Evolutionary conservation across 2,329 filamentous ascomycete genomes (phyloP), one percentile per base, ranked within the genome.

Genomic region (Aspergillus japonicus): DNA sequence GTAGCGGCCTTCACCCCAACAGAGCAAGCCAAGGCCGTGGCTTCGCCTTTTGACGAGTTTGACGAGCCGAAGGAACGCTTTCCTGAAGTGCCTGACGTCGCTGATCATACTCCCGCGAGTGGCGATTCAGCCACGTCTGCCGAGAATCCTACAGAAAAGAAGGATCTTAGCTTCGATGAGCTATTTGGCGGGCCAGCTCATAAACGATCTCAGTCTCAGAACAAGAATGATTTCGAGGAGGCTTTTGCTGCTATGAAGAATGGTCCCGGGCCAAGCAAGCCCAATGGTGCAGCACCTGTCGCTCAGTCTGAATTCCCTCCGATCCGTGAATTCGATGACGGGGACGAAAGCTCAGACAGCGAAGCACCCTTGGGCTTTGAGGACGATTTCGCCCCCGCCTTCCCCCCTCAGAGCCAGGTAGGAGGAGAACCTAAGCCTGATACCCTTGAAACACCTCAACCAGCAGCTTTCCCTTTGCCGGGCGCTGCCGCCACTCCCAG

Each of bases 371-470:
- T 78, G 68, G 92, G 93, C 0, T 98, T 98, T 71, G 94, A 96
- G 53, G 95, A 99, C 71, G 89, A 97, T 74, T 98, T 98, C 72
- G 88, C 90, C 0, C 87, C 90, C 14, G 83, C 85, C 31, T 83
- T 79, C 48, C 76, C 81, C 1, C 68, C 69, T 5, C 68, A 67
- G 50, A 61, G 61, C n/a, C 65, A 71, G 49, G 67, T 68, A 24
- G 68, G 68, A 49, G 68, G 67, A 24, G 68, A 67, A 42, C 62
- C 68, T 50, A 66, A 68, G 61, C 69, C 64, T 33, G 71, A 70
- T 61, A 71, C 63, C 55, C 77, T 71, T 61, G 79, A 69, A 64
- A 76, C 66, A 61, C 73, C 70, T 66, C 75, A 71, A 61, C 71
- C 73, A 63, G 65, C 70, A 64, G 62, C 76, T 62, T 74, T 78